phyloP scores from a whole-genome alignment of 352 stramenopile species.

The Globisporangium paroecandrum region DNA sequence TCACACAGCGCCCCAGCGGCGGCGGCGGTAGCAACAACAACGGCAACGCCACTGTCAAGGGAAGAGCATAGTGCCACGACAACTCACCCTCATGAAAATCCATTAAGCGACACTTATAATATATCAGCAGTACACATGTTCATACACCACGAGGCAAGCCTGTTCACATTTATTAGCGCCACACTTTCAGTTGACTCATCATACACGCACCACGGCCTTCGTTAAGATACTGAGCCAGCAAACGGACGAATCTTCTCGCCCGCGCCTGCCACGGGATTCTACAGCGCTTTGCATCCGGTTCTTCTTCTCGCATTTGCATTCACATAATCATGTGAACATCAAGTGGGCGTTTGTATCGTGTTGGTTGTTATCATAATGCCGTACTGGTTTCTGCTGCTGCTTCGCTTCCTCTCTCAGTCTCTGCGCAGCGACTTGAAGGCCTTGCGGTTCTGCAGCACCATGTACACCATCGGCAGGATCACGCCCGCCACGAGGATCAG shows the following conservation, averaged over 20 bases:
- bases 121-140: slow-evolving; percentile 1
- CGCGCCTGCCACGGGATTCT: not conserved
- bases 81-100: not conserved
- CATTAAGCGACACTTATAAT: not conserved
- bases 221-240: not conserved
- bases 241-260: not conserved
- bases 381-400: not conserved
- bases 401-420: slow-evolving; percentile 31
- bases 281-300: not conserved
- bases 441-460: slow-evolving; percentile 87
- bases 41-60: slow-evolving; percentile 15
- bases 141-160: slow-evolving; percentile 10
- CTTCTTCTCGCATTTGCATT: not conserved
- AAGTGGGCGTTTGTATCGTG: not conserved
- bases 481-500: slow-evolving; percentile 67
- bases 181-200: not conserved
- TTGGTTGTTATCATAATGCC: too few relatives aligned
- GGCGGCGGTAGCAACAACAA: not conserved
- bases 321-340: not conserved
- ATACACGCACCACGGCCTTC: not conserved
- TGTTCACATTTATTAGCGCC: not conserved
- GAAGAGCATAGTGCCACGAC: slow-evolving; percentile 10
- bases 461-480: slow-evolving; percentile 77
- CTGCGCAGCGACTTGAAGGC: slow-evolving; percentile 78
- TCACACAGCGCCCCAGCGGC: slow-evolving; percentile 38